Conservation (phyloP, 2,329 filamentous ascomycete species). For the Keithomyces neogunnii region DNA sequence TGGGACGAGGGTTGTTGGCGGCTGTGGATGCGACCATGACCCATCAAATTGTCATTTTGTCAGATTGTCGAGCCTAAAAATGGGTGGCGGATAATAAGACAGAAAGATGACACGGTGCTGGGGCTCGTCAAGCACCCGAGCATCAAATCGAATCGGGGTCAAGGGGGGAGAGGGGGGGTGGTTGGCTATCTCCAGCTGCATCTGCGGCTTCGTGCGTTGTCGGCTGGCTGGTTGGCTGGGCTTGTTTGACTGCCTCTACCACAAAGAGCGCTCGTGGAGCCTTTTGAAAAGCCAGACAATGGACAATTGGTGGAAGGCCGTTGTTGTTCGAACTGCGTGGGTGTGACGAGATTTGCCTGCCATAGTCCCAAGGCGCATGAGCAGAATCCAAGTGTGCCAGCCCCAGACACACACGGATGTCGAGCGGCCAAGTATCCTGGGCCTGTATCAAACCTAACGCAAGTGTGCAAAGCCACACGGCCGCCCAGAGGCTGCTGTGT, state of each 20-base stretch:
- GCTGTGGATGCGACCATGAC: constrained; percentile 1
- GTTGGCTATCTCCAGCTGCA: not conserved
- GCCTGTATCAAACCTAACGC: not conserved
- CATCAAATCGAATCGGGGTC: not conserved
- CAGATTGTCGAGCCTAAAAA: constrained; percentile 7
- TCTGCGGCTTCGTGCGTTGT: not conserved
- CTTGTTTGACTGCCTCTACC: not conserved
- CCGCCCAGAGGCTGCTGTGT: not conserved
- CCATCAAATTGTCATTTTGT: constrained; percentile 5
- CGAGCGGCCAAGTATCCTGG: not conserved
- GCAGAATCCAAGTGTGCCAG: not conserved
- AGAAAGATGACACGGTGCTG: constrained; percentile 1
- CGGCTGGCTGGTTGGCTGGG: not conserved
- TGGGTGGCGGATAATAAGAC: constrained; percentile 1
- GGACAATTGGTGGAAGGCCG: not conserved
- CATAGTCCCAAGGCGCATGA: not conserved
- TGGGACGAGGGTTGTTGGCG: constrained; percentile 1
- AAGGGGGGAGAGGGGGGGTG: not conserved
- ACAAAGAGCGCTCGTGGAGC: not conserved
- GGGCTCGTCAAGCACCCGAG: not conserved
- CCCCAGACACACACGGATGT: not conserved
- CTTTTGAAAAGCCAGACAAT: not conserved
- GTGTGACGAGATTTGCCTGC: not conserved
- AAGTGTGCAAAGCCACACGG: not conserved
- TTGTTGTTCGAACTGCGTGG: not conserved